Evolutionary conservation across 2,329 filamentous ascomycete genomes (phyloP), one percentile per base, ranked within the genome.

Genomic region (Fusarium camptoceras): DNA sequence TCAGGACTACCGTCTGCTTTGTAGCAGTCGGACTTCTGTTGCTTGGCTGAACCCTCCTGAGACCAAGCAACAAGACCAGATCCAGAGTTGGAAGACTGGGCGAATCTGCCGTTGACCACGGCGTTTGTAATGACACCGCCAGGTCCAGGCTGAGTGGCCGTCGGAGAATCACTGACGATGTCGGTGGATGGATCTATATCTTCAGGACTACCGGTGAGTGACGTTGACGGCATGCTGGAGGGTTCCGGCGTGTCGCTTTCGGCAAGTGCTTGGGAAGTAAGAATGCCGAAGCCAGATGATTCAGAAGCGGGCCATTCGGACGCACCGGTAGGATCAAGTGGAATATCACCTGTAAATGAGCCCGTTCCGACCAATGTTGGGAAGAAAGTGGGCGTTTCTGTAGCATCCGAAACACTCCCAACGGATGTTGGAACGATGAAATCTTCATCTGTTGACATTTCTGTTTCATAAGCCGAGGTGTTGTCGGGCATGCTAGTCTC

Each of bases 1-100:
- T 68, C 65, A 2, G 14, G 2, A 20, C 66, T 68, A 0, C 44
- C 49, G 5, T 64, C 66, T 1, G 1, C 54, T 28, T 55, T 64
- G 24, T n/a, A 68, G 12, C 66, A 68, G 34, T 37, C 9, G 11
- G 34, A 37, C 6, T 11, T 7, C 16, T 37, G 34, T n/a, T 37
- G 34, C 9, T n/a, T 37, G 5, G 3, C 34, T 37, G 34, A 37
- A 37, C 34, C 34, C 16, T 37, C 34, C 18, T 3, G 9, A 37
- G 16, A 37, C 34, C 34, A 37, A n/a, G 2, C 5, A 11, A n/a
- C 34, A 4, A 37, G 34, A 37, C 34, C 34, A n/a, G 34, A 37
- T n/a, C 34, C 18, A 11, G 34, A 37, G 18, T 37, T 18, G 3
- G 34, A 37, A 11, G 34, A 37, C 34, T 37, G 11, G 34, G 34